These are phyloP conservation scores for Nicotiana undulata DNA, from an alignment of 257 asterid species.

Conservation along the genomic window DNA sequence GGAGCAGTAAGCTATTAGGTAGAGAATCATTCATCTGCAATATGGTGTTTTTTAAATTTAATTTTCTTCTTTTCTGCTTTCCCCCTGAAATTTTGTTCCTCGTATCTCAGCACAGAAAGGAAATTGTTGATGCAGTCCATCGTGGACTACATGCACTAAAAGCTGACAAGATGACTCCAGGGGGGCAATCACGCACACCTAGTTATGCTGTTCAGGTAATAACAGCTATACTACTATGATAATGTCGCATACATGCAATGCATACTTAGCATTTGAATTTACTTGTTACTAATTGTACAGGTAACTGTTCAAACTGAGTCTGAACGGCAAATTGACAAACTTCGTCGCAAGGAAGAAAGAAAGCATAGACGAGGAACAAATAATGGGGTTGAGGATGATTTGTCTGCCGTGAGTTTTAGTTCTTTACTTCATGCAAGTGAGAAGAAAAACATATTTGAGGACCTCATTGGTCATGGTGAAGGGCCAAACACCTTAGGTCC, in stretches of 20 bases:
- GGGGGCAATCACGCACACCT: slow-evolving; percentile 59
- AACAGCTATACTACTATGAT: slow-evolving; percentile 7
- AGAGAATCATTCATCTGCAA: not conserved
- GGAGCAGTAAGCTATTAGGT: not conserved
- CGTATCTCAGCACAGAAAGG: slow-evolving; percentile 76
- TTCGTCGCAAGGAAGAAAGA: slow-evolving; percentile 93
- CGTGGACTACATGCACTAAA: slow-evolving; percentile 67
- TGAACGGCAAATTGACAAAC: slow-evolving; percentile 78
- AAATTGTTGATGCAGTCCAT: slow-evolving; percentile 70
- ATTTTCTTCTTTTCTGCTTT: not conserved
- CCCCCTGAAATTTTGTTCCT: not conserved
- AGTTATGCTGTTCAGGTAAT: slow-evolving; percentile 96
- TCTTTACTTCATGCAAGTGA: slow-evolving; percentile 89
- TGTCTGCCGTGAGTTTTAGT: slow-evolving; percentile 59
- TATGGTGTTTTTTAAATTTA: not conserved
- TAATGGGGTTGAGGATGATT: slow-evolving; percentile 57
- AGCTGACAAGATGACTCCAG: slow-evolving; percentile 69
- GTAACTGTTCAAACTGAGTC: slow-evolving; percentile 96
- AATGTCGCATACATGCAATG: slow-evolving; percentile 8
- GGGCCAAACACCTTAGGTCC: slow-evolving; percentile 44
- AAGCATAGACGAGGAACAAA: slow-evolving; percentile 77
- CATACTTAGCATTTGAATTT: slow-evolving; percentile 13
- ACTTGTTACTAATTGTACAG: slow-evolving; percentile 26
- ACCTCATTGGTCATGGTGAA: slow-evolving; percentile 81
- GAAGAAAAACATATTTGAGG: slow-evolving; percentile 75